Percentiles rank a stretch among this genome's conserved stretches.
Conservation (phyloP, 2,329 filamentous ascomycete species). For the Microdochium bolleyi region DNA sequence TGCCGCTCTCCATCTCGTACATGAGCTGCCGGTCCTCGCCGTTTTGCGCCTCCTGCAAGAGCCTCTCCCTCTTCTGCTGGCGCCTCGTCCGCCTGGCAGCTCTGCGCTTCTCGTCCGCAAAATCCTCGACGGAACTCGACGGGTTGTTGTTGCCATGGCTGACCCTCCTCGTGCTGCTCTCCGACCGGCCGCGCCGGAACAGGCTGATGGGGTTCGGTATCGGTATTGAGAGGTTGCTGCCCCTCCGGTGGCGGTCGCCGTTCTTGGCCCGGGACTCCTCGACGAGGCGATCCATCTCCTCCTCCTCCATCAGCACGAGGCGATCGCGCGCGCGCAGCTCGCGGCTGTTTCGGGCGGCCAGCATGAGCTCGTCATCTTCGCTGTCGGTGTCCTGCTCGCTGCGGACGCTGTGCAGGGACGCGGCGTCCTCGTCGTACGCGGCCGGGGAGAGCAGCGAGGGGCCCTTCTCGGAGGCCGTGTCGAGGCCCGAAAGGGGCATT, state of each 20-base stretch:
- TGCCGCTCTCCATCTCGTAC: conserved; percentile 79
- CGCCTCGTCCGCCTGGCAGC: conserved; percentile 38
- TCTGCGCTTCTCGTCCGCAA: conserved; percentile 40
- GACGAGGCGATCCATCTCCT: conserved; percentile 57
- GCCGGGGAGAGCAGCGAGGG: conserved; percentile 52
- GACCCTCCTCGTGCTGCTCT: conserved; percentile 20
- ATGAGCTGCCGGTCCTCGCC: conserved; percentile 46
- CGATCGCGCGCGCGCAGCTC: conserved; percentile 65
- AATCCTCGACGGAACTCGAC: conserved; percentile 34
- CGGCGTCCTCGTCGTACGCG: conserved; percentile 61
- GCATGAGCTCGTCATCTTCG: conserved; percentile 64
- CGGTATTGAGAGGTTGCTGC: conserved; percentile 39
- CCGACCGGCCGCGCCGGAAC: conserved; percentile 28
- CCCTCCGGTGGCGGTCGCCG: conserved; percentile 32
- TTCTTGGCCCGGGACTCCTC: conserved; percentile 36
- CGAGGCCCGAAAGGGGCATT: neutral
- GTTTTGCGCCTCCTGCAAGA: conserved; percentile 44
- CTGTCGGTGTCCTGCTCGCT: conserved; percentile 70
- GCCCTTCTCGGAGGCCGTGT: conserved; percentile 14
- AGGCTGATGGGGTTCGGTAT: conserved; percentile 42
- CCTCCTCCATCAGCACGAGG: conserved; percentile 66
- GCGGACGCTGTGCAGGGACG: conserved; percentile 52
- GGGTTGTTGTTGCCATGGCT: neutral
- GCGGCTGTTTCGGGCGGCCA: conserved; percentile 57
- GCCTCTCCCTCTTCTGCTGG: conserved; percentile 42